These are phyloP conservation scores for Pyrenochaeta sp. DNA, from an alignment of 2,329 filamentous ascomycete genomes.

Conservation along the genomic window DNA sequence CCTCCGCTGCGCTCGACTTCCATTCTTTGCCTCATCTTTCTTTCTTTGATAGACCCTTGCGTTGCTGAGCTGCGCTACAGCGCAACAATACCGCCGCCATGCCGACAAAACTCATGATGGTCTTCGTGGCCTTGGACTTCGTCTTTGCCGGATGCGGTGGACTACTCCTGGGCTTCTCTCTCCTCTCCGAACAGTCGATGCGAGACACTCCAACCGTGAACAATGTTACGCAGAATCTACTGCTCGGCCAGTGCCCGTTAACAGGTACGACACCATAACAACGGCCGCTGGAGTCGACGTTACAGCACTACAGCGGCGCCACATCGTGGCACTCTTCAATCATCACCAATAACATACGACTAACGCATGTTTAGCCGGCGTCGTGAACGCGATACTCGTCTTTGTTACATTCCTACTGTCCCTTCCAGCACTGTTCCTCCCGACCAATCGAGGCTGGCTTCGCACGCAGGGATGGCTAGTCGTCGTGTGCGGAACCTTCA, in stretches of 20 bases:
- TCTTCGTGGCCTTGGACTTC: conserved; percentile 60
- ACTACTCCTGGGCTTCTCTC: conserved; percentile 61
- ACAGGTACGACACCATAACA: conserved; percentile 54
- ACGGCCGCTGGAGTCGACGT: conserved; percentile 15
- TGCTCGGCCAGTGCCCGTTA: conserved; percentile 61
- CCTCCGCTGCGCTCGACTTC: conserved; percentile 44
- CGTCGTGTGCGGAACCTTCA: conserved; percentile 70
- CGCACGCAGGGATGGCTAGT: conserved; percentile 73
- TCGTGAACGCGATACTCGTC: conserved; percentile 75
- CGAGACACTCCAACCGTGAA: conserved; percentile 52
- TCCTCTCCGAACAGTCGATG: conserved; percentile 56
- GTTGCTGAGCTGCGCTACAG: conserved; percentile 16
- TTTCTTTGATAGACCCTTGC: conserved; percentile 13
- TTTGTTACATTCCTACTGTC: conserved; percentile 74
- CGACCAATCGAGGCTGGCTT: conserved; percentile 71
- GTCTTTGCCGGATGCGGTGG: conserved; percentile 61
- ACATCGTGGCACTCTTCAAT: conserved; percentile 18
- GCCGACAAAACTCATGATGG: conserved; percentile 61
- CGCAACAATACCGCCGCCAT: conserved; percentile 45
- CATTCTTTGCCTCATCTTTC: conserved; percentile 33
- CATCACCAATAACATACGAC: conserved; percentile 14
- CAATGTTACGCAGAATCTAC: conserved; percentile 60
- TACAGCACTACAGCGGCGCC: conserved; percentile 32
- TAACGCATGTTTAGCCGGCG: conserved; percentile 61
- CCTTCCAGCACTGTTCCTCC: conserved; percentile 74